Base-by-base conservation (phyloP, 495 filamentous ascomycete genomes). In the Cercophora newfieldiana region DNA sequence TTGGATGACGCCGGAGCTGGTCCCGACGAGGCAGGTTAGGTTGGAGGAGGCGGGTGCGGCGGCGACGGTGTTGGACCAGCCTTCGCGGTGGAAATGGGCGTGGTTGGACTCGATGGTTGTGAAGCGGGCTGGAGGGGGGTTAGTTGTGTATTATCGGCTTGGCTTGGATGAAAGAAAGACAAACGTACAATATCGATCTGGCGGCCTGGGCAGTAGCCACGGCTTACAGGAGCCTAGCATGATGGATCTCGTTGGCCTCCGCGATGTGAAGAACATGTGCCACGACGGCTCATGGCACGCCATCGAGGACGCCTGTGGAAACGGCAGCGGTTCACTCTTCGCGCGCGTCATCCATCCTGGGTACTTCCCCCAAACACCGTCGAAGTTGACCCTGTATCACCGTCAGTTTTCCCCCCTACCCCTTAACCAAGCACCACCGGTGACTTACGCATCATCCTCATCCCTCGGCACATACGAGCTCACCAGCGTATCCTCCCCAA, bases 21-120 rank as follows among this genome's bases (percentile, higher is more conserved):
- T 79, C 25, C 78, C 79, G 1, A 74, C 61, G 1, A 76, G 56
- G 63, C 74, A 77, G 22, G 69, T 56, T 0, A 73, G 25, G 7
- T 64, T 21, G 12, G 70, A 71, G 2, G 63, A 54, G 0, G 60
- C 44, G 7, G 74, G 70, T 6, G 69, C 69, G 1, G 72, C 50
- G 19, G 63, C 60, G 48, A 71, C 59, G 47, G 65, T 68, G 29
- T 61, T 65, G 50, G 44, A 54, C 2, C 55, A 24, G 7, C 1
- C 55, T 6, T 50, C 26, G 6, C 19, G 24, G 14, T 31, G 19
- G 3, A 44, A 16, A 44, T 8, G 4, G 2, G 37, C 12, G 18
- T 2, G 10, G 2, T 44, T 44, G 4, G 10, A 44, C 37, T 14
- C 37, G 10, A 44, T 16, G 3, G 18, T 16, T 14, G 37, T n/a